phyloP scores from a whole-genome alignment of 805 yeast genomes.

The Candida vaughaniae region DNA sequence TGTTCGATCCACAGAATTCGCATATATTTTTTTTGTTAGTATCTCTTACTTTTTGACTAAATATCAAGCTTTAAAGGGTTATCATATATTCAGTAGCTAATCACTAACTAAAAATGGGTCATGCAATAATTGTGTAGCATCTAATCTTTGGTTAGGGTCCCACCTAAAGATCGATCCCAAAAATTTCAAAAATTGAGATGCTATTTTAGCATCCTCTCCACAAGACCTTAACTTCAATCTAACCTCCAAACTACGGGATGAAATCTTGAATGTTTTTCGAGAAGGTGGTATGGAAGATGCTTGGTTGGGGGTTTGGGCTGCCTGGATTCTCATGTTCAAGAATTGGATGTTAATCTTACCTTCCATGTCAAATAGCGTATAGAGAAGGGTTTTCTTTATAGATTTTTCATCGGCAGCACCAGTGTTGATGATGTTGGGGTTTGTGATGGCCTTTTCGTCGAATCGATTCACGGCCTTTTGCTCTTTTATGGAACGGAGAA shows the following conservation, averaged over 20 bases:
- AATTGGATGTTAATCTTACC: slow-evolving; percentile 38
- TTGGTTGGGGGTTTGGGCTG: slow-evolving; percentile 6
- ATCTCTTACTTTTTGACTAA: no score
- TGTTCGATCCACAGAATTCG: slow-evolving; percentile 78
- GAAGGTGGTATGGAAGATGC: slow-evolving; percentile 2
- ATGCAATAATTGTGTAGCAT: slow-evolving; percentile 23
- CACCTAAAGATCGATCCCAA: slow-evolving; percentile 32
- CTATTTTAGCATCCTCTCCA: slow-evolving; percentile 10
- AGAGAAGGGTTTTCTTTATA: slow-evolving; percentile 33
- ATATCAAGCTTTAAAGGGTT: no score
- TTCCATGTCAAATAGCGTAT: slow-evolving; percentile 35
- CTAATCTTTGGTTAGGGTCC: slow-evolving; percentile 33
- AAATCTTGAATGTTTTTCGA: slow-evolving; percentile 25
- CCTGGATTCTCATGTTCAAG: slow-evolving; percentile 22
- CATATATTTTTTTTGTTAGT: slow-evolving; percentile 24
- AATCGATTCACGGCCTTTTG: slow-evolving; percentile 9
- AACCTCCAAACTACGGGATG: slow-evolving; percentile 31
- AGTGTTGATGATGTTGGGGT: slow-evolving; percentile 1
- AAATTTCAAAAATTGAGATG: slow-evolving; percentile 24
- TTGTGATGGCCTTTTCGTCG: slow-evolving; percentile 4
- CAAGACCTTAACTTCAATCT: slow-evolving; percentile 19
- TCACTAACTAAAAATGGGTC: slow-evolving; percentile 31
- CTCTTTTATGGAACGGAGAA: slow-evolving; percentile 23
- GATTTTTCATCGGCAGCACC: slow-evolving; percentile 28
- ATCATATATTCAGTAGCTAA: no score